Evolutionary conservation across 495 filamentous ascomycete genomes (phyloP).

Genomic region (Hyaloscypha finlandica): DNA sequence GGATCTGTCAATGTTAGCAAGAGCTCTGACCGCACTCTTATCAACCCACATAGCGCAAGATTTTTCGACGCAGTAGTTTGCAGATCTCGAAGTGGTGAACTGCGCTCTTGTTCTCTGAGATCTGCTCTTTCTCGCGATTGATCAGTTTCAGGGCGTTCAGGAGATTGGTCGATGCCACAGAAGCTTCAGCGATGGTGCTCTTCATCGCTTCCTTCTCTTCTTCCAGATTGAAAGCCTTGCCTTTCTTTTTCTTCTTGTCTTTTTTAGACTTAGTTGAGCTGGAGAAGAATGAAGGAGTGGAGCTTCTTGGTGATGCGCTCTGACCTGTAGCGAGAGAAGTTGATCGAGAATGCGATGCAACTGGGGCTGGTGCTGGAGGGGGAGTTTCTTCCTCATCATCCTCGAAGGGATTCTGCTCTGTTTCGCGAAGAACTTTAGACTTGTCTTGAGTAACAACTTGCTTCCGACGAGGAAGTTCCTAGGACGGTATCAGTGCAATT

Average conservation of each 20-base stretch:
- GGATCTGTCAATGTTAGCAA: conserved; percentile 52
- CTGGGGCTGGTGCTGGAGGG: conserved; percentile 10
- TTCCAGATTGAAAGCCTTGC: conserved; percentile 71
- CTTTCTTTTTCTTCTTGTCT: conserved; percentile 43
- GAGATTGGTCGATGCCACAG: conserved; percentile 87
- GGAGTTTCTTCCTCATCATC: conserved; percentile 59
- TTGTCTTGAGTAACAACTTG: conserved; percentile 65
- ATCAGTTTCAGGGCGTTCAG: conserved; percentile 86
- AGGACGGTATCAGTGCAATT: background rate
- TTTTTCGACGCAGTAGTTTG: conserved; percentile 78
- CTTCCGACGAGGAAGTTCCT: conserved; percentile 57
- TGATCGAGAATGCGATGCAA: conserved; percentile 14
- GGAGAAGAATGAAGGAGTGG: conserved; percentile 29
- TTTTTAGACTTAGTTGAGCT: conserved; percentile 26
- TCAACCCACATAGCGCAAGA: conserved; percentile 73
- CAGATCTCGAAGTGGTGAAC: conserved; percentile 80
- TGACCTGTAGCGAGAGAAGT: conserved; percentile 28
- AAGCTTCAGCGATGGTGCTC: conserved; percentile 77
- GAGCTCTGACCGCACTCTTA: background rate
- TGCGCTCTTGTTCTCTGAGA: conserved; percentile 79
- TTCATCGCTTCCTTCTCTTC: conserved; percentile 85
- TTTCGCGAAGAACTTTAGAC: conserved; percentile 79
- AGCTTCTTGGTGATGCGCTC: conserved; percentile 34
- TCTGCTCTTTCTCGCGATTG: conserved; percentile 85
- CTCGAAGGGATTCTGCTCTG: conserved; percentile 60